A percentile compares a stretch with the other conserved stretches of the same genome.
These are phyloP conservation scores for Agrocybe pediades DNA, from an alignment of 768 basidiomycete genomes.

Conservation along the genomic window DNA sequence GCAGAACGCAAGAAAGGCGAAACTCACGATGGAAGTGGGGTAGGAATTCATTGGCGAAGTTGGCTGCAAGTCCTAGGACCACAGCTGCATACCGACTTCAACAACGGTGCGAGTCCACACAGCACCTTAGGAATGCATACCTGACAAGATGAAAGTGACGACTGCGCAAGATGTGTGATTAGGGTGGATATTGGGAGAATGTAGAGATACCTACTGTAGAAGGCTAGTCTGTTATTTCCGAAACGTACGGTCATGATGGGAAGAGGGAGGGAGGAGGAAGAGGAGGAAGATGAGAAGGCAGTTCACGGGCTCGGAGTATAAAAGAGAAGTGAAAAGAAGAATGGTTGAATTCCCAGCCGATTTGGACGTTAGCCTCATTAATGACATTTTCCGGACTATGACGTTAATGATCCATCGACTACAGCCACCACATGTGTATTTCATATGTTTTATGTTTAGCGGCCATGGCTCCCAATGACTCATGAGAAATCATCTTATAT, in stretches of 20 bases:
- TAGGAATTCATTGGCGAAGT: constrained; percentile 69
- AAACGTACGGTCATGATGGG: constrained; percentile 62
- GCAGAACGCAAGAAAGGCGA: neutral
- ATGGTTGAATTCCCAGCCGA: neutral
- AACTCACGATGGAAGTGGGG: constrained; percentile 63
- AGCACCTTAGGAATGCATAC: constrained; percentile 21
- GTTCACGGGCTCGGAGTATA: neutral
- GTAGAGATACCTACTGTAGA: constrained; percentile 44
- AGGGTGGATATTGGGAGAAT: neutral
- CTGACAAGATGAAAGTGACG: constrained; percentile 45
- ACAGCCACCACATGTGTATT: neutral
- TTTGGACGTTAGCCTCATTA: neutral
- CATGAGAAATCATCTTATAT: neutral
- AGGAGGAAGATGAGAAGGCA: neutral
- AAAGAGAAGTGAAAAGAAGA: constrained; percentile 1
- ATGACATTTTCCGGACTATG: neutral
- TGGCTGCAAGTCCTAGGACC: constrained; percentile 68
- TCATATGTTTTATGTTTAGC: constrained; percentile 1
- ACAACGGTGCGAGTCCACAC: neutral
- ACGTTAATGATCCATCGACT: neutral
- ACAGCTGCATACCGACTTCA: constrained; percentile 31
- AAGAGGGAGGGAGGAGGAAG: neutral
- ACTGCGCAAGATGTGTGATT: constrained; percentile 30
- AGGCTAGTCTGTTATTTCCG: constrained; percentile 51
- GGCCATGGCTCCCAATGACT: neutral